These are phyloP conservation scores for Saccharomycopsis microspora DNA, from an alignment of 805 yeast species.

Conservation along the genomic window DNA sequence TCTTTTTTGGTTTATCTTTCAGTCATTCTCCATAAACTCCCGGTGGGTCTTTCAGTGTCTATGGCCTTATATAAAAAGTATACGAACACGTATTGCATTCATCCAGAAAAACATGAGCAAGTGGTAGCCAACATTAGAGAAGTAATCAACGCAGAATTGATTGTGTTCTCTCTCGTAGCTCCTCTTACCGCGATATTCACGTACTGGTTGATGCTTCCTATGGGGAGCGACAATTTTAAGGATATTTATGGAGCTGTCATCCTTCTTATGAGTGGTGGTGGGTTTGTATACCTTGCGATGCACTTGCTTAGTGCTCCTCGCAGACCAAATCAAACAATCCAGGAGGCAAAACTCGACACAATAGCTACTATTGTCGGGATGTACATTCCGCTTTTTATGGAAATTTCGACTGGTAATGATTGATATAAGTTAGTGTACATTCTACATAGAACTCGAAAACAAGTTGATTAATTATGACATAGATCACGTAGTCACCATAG, in stretches of 20 bases:
- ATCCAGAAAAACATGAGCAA: constrained; percentile 22
- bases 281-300: constrained; percentile 59
- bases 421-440: no score
- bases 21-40: constrained; percentile 60
- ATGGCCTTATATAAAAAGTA: constrained; percentile 38
- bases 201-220: constrained; percentile 22
- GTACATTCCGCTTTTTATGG: constrained; percentile 4
- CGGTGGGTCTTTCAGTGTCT: constrained; percentile 69
- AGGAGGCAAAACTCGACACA: background rate
- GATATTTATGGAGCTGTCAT: constrained; percentile 36
- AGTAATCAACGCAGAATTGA: constrained; percentile 33
- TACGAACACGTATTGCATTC: constrained; percentile 25
- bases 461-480: no score
- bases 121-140: constrained; percentile 20
- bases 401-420: background rate
- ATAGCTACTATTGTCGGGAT: constrained; percentile 4
- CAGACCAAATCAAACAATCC: background rate
- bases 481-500: no score
- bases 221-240: constrained; percentile 10
- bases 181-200: constrained; percentile 50
- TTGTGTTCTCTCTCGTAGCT: constrained; percentile 45
- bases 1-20: constrained; percentile 42
- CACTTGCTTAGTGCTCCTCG: constrained; percentile 38
- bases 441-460: no score
- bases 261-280: constrained; percentile 57